A percentile compares a stretch with the other conserved stretches of the same genome.
Evolutionary conservation across 805 yeast species (phyloP).

Genomic region (Diddensiella transvaalensis): DNA sequence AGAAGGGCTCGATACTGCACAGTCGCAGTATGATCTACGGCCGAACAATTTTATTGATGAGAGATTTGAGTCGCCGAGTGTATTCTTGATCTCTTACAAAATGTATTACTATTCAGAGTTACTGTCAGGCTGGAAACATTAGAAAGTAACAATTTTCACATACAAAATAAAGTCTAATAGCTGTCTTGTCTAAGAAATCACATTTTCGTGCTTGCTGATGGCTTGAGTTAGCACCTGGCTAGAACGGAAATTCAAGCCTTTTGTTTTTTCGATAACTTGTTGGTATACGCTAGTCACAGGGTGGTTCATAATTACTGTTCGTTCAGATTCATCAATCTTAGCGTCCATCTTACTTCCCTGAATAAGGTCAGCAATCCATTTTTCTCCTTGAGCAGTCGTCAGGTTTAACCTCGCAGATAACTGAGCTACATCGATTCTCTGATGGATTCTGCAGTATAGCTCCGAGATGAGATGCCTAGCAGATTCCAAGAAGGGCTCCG

Average conservation of each 20-base stretch:
- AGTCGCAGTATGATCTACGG: not conserved
- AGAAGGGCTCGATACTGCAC: not conserved
- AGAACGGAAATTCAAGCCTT: conserved; percentile 57
- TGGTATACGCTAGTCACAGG: conserved; percentile 58
- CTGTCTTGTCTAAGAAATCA: conserved; percentile 10
- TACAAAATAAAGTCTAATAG: not conserved
- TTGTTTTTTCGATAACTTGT: conserved; percentile 65
- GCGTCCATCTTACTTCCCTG: conserved; percentile 51
- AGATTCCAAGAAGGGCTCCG: conserved; percentile 41
- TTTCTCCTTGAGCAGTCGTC: conserved; percentile 45
- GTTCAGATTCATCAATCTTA: conserved; percentile 50
- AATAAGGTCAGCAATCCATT: conserved; percentile 50
- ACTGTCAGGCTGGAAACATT: not conserved
- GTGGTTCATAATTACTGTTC: conserved; percentile 51
- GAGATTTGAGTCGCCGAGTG: conserved; percentile 2
- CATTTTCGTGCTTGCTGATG: conserved; percentile 23
- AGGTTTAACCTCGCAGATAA: conserved; percentile 45
- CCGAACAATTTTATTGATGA: conserved; percentile 5
- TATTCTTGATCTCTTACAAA: conserved; percentile 2
- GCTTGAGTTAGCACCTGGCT: conserved; percentile 50
- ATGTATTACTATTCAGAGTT: not conserved
- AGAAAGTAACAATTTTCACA: not conserved
- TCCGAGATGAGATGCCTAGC: conserved; percentile 52
- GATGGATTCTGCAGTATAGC: conserved; percentile 53
- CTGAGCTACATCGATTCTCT: conserved; percentile 44